Evolutionary conservation across 768 basidiomycete species (phyloP), one percentile per base, ranked within the genome.

Genomic region (Hortiboletus campestris): DNA sequence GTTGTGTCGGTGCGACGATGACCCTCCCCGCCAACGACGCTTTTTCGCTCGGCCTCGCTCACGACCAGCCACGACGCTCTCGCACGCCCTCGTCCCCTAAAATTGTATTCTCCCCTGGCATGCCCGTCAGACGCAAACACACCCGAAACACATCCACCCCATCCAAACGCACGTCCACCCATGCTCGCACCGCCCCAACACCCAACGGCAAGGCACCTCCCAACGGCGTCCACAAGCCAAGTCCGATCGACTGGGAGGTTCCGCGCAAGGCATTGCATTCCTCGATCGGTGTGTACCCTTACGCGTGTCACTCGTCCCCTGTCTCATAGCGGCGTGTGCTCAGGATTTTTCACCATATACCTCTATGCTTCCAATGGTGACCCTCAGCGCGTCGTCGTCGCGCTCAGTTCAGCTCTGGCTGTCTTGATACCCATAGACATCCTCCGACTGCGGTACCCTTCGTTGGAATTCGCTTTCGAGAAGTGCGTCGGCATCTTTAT

Each of bases 221-320:
- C 42, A 25, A 54, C 41, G 49, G 42, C n/a, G 7, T 28, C 16
- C 44, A 46, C 32, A 62, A 59, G 28, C 61, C 62, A 65, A 62
- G 16, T 20, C 6, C 36, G 12, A 60, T 90, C 31, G 89, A 94
- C 72, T 94, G 88, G 86, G 94, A 97, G 72, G 86, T 97, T 47
- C 94, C 94, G 1, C 75, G 94, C 60, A 97, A 97, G 72, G 72
- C 83, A 11, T 69, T 97, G 42, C 94, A 97, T 71, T 88, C 89
- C 13, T 91, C 89, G 4, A 96, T 96, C 57, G 94, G 93, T 91
- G 39, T 31, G 85, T 78, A 49, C 46, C n/a, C 36, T 38, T 52
- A 32, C 16, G 17, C 49, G 35, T 31, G 51, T 64, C 53, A 38
- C 52, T 4, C 3, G 25, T 25, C n/a, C 39, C 38, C 42, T 42